Evolutionary conservation across 2,329 filamentous ascomycete species (phyloP), one percentile per base, ranked within the genome.

Genomic region (Hymenoscyphus salicellus): DNA sequence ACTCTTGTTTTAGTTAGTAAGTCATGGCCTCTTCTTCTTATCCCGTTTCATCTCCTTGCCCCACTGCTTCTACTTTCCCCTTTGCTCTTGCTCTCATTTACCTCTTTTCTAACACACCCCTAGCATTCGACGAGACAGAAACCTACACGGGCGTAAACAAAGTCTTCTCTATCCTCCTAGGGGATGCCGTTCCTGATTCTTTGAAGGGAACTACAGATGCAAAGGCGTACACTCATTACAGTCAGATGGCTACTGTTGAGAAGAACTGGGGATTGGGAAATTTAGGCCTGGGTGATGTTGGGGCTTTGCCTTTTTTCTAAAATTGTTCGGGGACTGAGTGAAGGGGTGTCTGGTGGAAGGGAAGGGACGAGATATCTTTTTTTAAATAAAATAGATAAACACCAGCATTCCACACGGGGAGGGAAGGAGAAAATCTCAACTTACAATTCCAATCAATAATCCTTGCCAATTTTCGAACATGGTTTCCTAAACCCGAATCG

Each of bases 81-180:
- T 10, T 0, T 17, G 5, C n/a, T 20, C 8, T 20, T 8, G 3
- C 23, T 82, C 90, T 86, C 30, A 84, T 85, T 10, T 23, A n/a
- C n/a, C n/a, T n/a, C n/a, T n/a, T n/a, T n/a, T n/a, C n/a, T n/a
- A n/a, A n/a, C n/a, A n/a, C n/a, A n/a, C n/a, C 17, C 0, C 1
- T 23, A 83, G 88, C 87, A 3, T 94, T 92, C 72, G 91, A 95
- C 69, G 91, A 94, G 78, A 89, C 87, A 74, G 84, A 88, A 71
- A 86, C 82, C 6, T 92, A 92, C 76, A 76, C 80, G 2, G 77
- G 79, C 17, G 82, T 84, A 69, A 94, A 94, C 81, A 81, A 82
- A 52, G 83, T 94, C 58, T 84, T 91, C 64, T 85, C 81, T 64
- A 83, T 94, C 68, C 82, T 94, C 0, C 79, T 95, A 3, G 91